phyloP scores from a whole-genome alignment of 2,329 filamentous ascomycete genomes.

The Lachnellula subtilissima region DNA sequence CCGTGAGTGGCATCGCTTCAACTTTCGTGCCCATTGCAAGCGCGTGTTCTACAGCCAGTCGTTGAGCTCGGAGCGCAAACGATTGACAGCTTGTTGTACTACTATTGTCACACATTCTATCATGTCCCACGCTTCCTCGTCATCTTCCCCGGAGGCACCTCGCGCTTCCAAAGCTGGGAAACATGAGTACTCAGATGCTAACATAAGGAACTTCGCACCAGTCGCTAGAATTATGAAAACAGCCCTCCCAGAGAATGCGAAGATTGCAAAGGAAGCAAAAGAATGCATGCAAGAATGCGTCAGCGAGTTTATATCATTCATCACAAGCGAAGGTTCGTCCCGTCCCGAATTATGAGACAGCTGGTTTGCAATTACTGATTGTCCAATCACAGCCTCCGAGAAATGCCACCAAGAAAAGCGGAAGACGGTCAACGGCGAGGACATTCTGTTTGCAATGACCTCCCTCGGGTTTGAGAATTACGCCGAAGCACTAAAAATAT shows the following conservation, averaged over 20 bases:
- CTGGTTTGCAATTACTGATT: conserved; percentile 15
- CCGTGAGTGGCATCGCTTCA: conserved; percentile 46
- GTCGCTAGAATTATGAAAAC: conserved; percentile 99
- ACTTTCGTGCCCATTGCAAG: conserved; percentile 40
- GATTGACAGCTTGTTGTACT: conserved; percentile 26
- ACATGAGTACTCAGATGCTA: conserved; percentile 62
- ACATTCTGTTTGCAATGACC: conserved; percentile 98
- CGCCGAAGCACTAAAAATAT: conserved; percentile 95
- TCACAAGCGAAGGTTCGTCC: conserved; percentile 89
- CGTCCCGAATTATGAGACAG: conserved; percentile 4
- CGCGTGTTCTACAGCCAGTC: conserved; percentile 29
- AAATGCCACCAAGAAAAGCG: conserved; percentile 99
- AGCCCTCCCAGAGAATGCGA: conserved; percentile 93
- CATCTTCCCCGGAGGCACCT: conserved; percentile 44
- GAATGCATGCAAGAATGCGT: conserved; percentile 99
- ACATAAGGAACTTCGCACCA: conserved; percentile 90
- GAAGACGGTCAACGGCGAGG: conserved; percentile 98
- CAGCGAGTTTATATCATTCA: conserved; percentile 99
- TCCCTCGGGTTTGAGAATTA: conserved; percentile 99
- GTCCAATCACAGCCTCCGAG: conserved; percentile 69
- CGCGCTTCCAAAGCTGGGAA: conserved; percentile 39
- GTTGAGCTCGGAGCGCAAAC: conserved; percentile 28
- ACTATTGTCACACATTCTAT: conserved; percentile 31
- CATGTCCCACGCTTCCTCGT: conserved; percentile 58
- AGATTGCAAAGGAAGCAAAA: conserved; percentile 98